Evolutionary conservation across 495 filamentous ascomycete genomes (phyloP), one percentile per base, ranked within the genome.

Genomic region (Hypomontagnella submonticulosa): DNA sequence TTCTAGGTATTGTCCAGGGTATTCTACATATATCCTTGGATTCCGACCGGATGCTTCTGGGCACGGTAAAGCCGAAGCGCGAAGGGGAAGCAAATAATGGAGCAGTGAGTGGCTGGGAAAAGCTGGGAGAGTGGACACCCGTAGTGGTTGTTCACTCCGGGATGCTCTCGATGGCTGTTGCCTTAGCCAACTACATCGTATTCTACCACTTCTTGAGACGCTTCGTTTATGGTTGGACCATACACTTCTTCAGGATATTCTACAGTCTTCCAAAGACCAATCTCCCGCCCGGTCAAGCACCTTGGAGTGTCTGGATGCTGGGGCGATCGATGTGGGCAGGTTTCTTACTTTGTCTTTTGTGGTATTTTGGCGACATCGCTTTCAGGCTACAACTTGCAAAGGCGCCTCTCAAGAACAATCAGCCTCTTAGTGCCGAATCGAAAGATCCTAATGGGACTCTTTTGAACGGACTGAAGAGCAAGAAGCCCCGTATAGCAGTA

Each of bases 401-500:
- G 73, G 87, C 89, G 64, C 95, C 96, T 5, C 71, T 97, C 41
- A 96, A 95, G 74, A 87, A 89, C 60, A 88, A 83, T 1, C 87
- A 90, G 66, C 92, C 93, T n/a, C 81, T 99, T 18, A 96, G 92
- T 1, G 80, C 83, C 9, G 89, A 92, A 54, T 90, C 92, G 4
- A 90, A 87, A 64, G 96, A 98, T 77, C 93, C 95, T 1, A 99
- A 96, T 67, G 94, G 92, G 34, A 97, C 89, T 69, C 79, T 99
- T 38, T 73, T 98, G 43, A 91, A 87, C 53, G 95, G 95, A 0
- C 76, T 99, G 44, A 92, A 88, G 63, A 85, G 89, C 15, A 93
- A 85, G 73, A 91, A 89, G 62, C 76, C 84, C 77, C 77, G 88
- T 84, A 80, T 68, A 78, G 71, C 56, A 19, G 57, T 66, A 55